These are phyloP conservation scores for Trichocomaceae sp. DNA, from an alignment of 2,329 filamentous ascomycete genomes.

Conservation along the genomic window DNA sequence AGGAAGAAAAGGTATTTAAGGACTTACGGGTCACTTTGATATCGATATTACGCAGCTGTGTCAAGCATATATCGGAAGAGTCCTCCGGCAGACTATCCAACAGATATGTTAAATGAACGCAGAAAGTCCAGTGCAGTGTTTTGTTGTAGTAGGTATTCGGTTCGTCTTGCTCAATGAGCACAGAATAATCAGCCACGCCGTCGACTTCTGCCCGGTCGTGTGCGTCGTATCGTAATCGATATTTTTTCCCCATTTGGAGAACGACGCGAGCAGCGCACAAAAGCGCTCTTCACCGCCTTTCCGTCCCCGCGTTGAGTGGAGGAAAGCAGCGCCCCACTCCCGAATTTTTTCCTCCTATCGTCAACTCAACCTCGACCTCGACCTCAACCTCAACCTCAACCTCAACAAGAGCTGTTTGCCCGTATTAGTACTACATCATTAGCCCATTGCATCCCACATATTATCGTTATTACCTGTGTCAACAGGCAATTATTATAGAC, in stretches of 20 bases:
- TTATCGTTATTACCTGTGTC: background rate
- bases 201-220: too few relatives aligned
- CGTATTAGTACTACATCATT: background rate
- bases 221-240: background rate
- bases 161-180: background rate
- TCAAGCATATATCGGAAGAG: background rate
- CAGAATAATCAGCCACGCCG: background rate
- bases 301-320: slow-evolving; percentile 4
- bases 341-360: slow-evolving; percentile 12
- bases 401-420: background rate
- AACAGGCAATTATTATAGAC: background rate
- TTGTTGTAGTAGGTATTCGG: background rate
- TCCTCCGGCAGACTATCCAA: background rate
- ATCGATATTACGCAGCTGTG: background rate
- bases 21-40: background rate
- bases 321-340: slow-evolving; percentile 1
- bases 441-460: background rate
- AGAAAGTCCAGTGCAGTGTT: background rate
- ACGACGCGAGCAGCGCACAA: slow-evolving; percentile 6
- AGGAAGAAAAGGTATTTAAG: too few relatives aligned
- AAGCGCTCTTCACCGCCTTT: slow-evolving; percentile 1
- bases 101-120: background rate
- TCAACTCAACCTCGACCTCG: background rate
- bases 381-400: background rate
- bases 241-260: background rate